phyloP scores from a whole-genome alignment of 75 land plant genomes.

The Adiantum capillusveneris region DNA sequence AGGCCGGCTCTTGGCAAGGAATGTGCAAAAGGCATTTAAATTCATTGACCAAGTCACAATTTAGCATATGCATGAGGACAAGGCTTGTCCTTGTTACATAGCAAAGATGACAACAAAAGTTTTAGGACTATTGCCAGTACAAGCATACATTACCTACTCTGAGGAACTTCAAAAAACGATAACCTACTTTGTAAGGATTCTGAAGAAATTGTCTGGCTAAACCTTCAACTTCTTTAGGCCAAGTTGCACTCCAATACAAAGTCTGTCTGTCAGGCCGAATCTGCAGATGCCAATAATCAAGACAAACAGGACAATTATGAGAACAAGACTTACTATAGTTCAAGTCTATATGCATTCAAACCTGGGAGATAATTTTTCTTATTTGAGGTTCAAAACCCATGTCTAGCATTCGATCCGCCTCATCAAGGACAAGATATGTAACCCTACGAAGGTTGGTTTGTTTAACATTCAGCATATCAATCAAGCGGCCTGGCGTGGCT shows the following conservation, averaged over 20 bases:
- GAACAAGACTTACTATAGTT: background rate
- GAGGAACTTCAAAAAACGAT: background rate
- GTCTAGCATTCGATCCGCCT: conserved; percentile 87
- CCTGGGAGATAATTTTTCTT: conserved; percentile 70
- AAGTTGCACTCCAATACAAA: conserved; percentile 87
- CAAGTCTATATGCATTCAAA: conserved; percentile 10
- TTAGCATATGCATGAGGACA: too few species aligned
- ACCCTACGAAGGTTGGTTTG: conserved; percentile 68
- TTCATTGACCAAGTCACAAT: too few species aligned
- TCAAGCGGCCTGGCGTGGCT: conserved; percentile 81
- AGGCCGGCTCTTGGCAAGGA: too few species aligned
- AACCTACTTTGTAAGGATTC: conserved; percentile 66
- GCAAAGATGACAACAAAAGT: too few species aligned
- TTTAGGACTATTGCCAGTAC: too few species aligned
- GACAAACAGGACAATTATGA: background rate
- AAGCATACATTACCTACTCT: too few species aligned
- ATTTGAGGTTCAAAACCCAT: conserved; percentile 97
- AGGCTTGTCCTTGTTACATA: too few species aligned
- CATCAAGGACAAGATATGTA: conserved; percentile 86
- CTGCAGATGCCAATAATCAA: conserved; percentile 20
- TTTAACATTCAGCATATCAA: conserved; percentile 77
- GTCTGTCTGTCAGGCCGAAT: conserved; percentile 91
- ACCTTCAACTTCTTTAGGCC: conserved; percentile 85
- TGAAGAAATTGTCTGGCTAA: conserved; percentile 65
- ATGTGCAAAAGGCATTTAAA: too few species aligned